Base-by-base conservation (phyloP, 192 early-diverging fungal genomes). In the Linnemannia elongata region DNA sequence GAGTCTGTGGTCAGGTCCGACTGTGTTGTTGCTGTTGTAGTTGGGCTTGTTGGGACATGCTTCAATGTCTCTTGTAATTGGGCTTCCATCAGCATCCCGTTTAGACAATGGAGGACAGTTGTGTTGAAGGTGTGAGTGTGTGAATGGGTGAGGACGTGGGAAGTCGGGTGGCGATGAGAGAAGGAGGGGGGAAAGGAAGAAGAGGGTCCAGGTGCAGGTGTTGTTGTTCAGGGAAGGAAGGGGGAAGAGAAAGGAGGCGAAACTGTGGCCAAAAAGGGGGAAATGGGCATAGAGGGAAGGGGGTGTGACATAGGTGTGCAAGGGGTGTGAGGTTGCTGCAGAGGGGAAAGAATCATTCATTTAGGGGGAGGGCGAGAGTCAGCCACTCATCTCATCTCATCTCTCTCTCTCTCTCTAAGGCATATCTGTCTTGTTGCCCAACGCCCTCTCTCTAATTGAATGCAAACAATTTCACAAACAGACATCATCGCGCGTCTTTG, bases 81-180 rank as follows among this genome's bases (percentile, higher is more conserved):
- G 33, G 79, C 33, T 75, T 87, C 85, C 85, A 81, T 87, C 39
- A 87, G 71, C 84, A 86, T 80, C 47, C 52, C 72, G 77, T 66
- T 66, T 27, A 30, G 12, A 12, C n/a, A 33, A 33, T 33, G 27
- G 60, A 66, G n/a, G n/a, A 57, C 55, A 9, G 24, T 57, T 57
- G 55, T 8, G 57, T 9, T 52, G 47, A 52, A 17, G 1, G 49
- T 52, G 49, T 1, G 49, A 22, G 18, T 52, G 47, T 18, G 49
- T 66, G 30, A 12, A 15, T 15, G 55, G 17, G 27, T 27, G 7
- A 10, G 27, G 10, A 33, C 30, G 27, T 27, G 60, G 60, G 4
- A 30, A 30, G 30, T 33, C 27, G 12, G 60, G 27, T 33, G 60
- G 60, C 4, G 60, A 33, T 15, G 9, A 63, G 22, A 27, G n/a